A percentile compares a stretch with the other conserved stretches of the same genome.
phyloP scores from a whole-genome alignment of 441 rosid species.

The Codiaeum variegatum region DNA sequence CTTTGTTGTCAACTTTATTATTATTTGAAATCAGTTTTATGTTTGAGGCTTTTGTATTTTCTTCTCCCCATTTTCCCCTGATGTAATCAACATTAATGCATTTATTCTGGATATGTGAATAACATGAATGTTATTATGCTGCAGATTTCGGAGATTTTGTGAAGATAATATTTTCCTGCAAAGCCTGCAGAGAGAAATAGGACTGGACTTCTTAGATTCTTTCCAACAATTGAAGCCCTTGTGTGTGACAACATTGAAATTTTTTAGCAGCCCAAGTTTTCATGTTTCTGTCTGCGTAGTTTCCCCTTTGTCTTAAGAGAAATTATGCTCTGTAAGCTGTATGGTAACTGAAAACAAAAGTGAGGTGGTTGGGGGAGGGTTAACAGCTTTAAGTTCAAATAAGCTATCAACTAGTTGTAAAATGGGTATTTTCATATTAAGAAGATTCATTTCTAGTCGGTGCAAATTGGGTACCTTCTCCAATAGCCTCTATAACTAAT shows the following conservation, averaged over 20 bases:
- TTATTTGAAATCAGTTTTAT: not conserved
- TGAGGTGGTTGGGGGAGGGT: too few relatives aligned
- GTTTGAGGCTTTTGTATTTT: not conserved
- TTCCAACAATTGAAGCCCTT: conserved; percentile 14
- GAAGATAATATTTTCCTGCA: conserved; percentile 25
- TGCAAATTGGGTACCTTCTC: too few relatives aligned
- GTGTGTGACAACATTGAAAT: conserved; percentile 1
- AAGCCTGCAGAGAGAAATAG: not conserved
- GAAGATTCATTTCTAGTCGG: conserved; percentile 1
- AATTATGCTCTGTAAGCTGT: conserved; percentile 1
- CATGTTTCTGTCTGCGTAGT: not conserved
- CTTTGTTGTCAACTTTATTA: not conserved
- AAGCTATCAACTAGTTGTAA: not conserved
- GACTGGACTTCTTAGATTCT: not conserved
- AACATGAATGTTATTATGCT: conserved; percentile 19
- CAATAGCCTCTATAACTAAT: too few relatives aligned
- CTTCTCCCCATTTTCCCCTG: not conserved
- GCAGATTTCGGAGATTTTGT: conserved; percentile 84
- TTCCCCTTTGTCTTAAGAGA: not conserved
- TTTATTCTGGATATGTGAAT: conserved; percentile 1
- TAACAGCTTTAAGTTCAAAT: not conserved
- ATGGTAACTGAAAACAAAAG: not conserved
- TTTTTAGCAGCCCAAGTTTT: not conserved
- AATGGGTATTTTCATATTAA: not conserved
- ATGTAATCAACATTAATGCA: not conserved